Conservation (phyloP, 164 flowering plant genomes). For the Kingdonia uniflora region DNA sequence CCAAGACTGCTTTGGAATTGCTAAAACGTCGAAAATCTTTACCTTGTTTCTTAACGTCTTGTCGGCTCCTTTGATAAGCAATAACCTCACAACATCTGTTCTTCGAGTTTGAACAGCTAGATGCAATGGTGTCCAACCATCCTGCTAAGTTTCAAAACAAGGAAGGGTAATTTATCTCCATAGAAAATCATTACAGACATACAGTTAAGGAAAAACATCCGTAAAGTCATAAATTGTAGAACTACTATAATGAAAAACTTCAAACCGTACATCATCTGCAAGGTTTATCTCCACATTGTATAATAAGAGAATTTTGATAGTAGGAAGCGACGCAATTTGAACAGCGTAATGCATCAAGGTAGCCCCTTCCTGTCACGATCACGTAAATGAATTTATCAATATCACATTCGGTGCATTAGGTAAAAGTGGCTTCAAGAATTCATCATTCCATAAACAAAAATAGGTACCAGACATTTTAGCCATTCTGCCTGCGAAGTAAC, state of each 20-base stretch:
- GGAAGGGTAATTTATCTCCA: not conserved
- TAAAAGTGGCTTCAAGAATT: too few relatives aligned
- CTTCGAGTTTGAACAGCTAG: conserved; percentile 81
- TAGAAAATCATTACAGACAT: too few relatives aligned
- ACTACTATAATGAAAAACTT: not conserved
- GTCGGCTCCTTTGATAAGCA: conserved; percentile 88
- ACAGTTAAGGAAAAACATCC: not conserved
- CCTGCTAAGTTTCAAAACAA: conserved; percentile 28
- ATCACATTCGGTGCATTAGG: too few relatives aligned
- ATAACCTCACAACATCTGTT: conserved; percentile 73
- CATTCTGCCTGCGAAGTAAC: too few relatives aligned
- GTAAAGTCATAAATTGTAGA: not conserved
- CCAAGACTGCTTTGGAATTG: too few relatives aligned
- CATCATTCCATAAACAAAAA: too few relatives aligned
- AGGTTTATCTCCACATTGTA: conserved; percentile 85
- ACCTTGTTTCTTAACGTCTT: conserved; percentile 63
- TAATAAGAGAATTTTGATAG: conserved; percentile 67
- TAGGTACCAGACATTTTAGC: too few relatives aligned
- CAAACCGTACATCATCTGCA: conserved; percentile 57
- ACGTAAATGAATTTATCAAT: too few relatives aligned
- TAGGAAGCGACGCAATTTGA: conserved; percentile 55
- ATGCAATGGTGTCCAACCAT: conserved; percentile 97
- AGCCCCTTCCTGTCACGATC: conserved; percentile 70
- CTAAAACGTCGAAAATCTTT: conserved; percentile 4
- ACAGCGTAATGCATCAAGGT: conserved; percentile 96